Conservation (phyloP, 371 early-diverging fungal species). For the Mucor saturninus region DNA sequence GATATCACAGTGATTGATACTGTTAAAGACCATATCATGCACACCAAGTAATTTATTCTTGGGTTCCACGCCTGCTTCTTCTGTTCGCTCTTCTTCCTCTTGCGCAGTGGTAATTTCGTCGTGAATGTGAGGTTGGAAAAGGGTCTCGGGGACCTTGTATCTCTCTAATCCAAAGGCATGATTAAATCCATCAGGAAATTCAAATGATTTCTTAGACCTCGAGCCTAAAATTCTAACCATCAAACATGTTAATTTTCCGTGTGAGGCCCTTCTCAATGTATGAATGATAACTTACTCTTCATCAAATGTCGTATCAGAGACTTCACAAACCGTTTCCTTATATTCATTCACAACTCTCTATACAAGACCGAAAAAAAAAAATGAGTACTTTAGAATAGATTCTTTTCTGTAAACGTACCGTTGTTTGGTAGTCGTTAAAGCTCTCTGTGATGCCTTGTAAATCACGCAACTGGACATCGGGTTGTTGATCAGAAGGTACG, state of each 20-base stretch:
- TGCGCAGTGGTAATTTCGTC: not conserved
- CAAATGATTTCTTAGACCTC: conserved; percentile 80
- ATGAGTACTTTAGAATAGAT: not conserved
- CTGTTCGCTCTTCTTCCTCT: not conserved
- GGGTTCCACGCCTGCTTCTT: conserved; percentile 16
- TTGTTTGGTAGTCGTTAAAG: conserved; percentile 70
- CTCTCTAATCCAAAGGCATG: conserved; percentile 81
- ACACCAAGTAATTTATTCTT: conserved; percentile 46
- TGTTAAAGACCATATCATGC: conserved; percentile 70
- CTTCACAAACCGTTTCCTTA: conserved; percentile 90
- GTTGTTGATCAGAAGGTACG: conserved; percentile 72
- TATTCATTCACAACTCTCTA: conserved; percentile 79
- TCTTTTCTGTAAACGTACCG: conserved; percentile 35
- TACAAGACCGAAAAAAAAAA: not conserved
- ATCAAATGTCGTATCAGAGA: conserved; percentile 72
- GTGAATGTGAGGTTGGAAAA: conserved; percentile 58
- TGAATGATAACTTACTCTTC: conserved; percentile 59
- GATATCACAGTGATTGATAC: conserved; percentile 78
- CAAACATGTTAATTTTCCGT: not conserved
- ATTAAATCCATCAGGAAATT: conserved; percentile 96
- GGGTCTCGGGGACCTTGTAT: conserved; percentile 79
- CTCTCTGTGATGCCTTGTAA: conserved; percentile 65
- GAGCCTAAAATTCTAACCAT: conserved; percentile 35
- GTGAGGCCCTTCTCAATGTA: not conserved
- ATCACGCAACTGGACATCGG: conserved; percentile 59